phyloP scores from a whole-genome alignment of 2,329 filamentous ascomycete species.

The Xylaria sp. region DNA sequence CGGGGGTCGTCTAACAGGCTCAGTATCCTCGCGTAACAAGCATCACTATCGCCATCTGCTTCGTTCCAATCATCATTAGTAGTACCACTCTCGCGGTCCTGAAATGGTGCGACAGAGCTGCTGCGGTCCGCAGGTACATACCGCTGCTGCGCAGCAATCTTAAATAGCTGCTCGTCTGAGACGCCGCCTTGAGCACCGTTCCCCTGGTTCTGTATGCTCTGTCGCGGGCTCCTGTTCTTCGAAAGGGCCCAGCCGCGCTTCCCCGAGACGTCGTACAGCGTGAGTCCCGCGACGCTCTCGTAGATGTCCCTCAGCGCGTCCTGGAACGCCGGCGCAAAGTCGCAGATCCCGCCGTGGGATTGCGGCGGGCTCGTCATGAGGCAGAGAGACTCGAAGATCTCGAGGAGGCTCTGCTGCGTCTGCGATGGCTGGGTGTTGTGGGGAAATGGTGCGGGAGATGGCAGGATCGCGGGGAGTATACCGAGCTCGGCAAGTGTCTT shows the following conservation, averaged over 20 bases:
- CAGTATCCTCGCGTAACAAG: slow-evolving; percentile 49
- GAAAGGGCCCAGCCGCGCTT: slow-evolving; percentile 55
- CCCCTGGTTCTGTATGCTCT: slow-evolving; percentile 31
- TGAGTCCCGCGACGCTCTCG: slow-evolving; percentile 56
- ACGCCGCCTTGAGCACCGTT: slow-evolving; percentile 47
- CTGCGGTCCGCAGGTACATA: neutral
- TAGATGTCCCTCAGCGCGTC: slow-evolving; percentile 56
- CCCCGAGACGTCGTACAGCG: slow-evolving; percentile 55
- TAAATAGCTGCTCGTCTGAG: slow-evolving; percentile 11
- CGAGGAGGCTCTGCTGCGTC: slow-evolving; percentile 49
- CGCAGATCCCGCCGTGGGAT: slow-evolving; percentile 51
- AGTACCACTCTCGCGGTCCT: neutral
- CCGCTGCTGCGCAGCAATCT: slow-evolving; percentile 4
- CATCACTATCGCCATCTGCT: slow-evolving; percentile 36
- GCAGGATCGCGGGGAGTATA: slow-evolving; percentile 44
- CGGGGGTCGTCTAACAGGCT: slow-evolving; percentile 46
- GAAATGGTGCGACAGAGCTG: neutral
- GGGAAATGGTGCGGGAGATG: slow-evolving; percentile 26
- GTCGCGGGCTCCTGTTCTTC: slow-evolving; percentile 15
- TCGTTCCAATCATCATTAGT: no score
- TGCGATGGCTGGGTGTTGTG: slow-evolving; percentile 38
- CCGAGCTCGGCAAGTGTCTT: slow-evolving; percentile 55
- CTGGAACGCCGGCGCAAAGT: slow-evolving; percentile 55
- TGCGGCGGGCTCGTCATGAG: slow-evolving; percentile 52
- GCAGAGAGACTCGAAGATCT: slow-evolving; percentile 52